Percentiles rank a stretch among this genome's conserved stretches.
These are phyloP conservation scores for Cryptococcus amylolentus DNA, from an alignment of 1,284 basidiomycete species.

Conservation along the genomic window DNA sequence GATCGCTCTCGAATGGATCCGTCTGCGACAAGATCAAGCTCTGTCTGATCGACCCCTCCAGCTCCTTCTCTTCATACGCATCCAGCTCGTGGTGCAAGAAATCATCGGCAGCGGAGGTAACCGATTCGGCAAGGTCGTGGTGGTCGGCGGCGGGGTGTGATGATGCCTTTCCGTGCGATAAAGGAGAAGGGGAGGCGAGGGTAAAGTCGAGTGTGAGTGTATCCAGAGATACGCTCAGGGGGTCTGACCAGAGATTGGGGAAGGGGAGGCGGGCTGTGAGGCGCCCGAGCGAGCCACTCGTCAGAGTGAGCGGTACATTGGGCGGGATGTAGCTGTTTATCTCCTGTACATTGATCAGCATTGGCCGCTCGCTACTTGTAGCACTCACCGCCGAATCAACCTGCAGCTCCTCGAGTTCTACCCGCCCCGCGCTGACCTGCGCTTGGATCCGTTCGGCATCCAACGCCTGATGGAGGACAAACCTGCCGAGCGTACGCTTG, in stretches of 20 bases:
- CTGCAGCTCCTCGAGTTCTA: constrained; percentile 79
- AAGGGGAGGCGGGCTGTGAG: constrained; percentile 61
- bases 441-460: constrained; percentile 84
- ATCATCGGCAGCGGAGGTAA: constrained; percentile 72
- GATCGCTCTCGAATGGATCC: constrained; percentile 36
- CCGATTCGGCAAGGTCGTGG: constrained; percentile 65
- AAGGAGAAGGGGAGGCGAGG: constrained; percentile 54
- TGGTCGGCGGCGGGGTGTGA: constrained; percentile 4
- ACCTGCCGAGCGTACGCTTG: constrained; percentile 74
- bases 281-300: constrained; percentile 67
- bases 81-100: constrained; percentile 79
- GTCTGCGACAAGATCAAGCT: constrained; percentile 34
- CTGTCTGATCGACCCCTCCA: constrained; percentile 63
- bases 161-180: neutral
- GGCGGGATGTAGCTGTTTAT: constrained; percentile 67
- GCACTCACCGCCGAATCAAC: constrained; percentile 67
- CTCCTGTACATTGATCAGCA: constrained; percentile 55
- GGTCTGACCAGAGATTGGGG: constrained; percentile 45
- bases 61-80: constrained; percentile 63
- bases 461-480: constrained; percentile 82
- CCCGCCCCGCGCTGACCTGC: constrained; percentile 80
- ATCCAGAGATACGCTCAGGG: constrained; percentile 53
- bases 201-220: constrained; percentile 66
- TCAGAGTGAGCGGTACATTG: constrained; percentile 65
- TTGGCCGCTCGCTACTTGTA: neutral